Conservation (phyloP, 805 yeast genomes). For the Lipomyces spencermartinsiae region DNA sequence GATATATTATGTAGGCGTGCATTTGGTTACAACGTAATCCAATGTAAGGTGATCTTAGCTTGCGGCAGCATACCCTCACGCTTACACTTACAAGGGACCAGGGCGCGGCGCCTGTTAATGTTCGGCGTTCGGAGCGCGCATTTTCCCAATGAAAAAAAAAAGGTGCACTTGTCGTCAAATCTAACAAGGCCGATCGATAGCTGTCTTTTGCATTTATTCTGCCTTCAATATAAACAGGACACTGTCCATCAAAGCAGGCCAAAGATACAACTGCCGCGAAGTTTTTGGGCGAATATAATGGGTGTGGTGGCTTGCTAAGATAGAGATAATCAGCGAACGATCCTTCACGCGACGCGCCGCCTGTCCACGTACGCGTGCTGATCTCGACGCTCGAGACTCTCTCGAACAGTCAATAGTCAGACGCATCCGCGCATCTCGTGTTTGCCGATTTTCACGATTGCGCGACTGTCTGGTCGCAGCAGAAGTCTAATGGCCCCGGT, state of each 20-base stretch:
- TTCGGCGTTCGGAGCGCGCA: not conserved
- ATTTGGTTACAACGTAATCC: too few relatives aligned
- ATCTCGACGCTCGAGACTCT: not conserved
- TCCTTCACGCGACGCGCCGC: not conserved
- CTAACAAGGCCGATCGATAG: not conserved
- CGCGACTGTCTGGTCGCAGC: not conserved
- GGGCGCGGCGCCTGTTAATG: too few relatives aligned
- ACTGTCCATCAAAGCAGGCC: not conserved
- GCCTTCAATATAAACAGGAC: not conserved
- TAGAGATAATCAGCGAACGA: not conserved
- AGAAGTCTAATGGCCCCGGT: conserved; percentile 26
- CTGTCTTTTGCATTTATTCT: not conserved
- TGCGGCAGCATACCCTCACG: not conserved
- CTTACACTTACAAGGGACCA: not conserved
- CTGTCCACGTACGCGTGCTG: not conserved
- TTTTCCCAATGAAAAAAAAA: not conserved
- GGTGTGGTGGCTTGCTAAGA: not conserved
- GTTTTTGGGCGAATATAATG: not conserved
- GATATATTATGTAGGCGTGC: too few relatives aligned
- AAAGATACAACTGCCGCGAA: not conserved
- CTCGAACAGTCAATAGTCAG: not conserved
- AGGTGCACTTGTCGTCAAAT: not conserved
- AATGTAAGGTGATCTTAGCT: too few relatives aligned
- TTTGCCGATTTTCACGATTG: not conserved
- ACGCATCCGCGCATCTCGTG: not conserved